phyloP scores from a whole-genome alignment of 2,329 filamentous ascomycete genomes.

The Tolypocladium inflatum region DNA sequence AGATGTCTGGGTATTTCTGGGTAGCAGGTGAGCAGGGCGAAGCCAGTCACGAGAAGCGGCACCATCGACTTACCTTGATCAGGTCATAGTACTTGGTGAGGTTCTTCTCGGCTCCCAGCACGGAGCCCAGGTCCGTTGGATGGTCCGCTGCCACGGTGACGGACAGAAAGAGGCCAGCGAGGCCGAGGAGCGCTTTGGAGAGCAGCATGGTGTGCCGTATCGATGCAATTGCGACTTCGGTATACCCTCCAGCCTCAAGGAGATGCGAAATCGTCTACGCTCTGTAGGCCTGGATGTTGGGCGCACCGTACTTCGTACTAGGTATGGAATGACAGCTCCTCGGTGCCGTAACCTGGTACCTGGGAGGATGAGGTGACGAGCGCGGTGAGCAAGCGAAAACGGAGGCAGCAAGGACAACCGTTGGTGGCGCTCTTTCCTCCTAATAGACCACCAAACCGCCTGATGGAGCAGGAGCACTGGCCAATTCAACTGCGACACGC shows the following conservation, averaged over 20 bases:
- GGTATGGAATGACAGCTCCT: not conserved
- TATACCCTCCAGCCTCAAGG: not conserved
- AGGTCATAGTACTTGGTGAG: constrained; percentile 33
- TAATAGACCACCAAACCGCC: not conserved
- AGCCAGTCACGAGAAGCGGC: not conserved
- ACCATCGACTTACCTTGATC: constrained; percentile 25
- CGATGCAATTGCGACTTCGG: not conserved
- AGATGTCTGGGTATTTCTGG: constrained; percentile 36
- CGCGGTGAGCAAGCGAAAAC: not conserved
- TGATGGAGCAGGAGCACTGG: not conserved
- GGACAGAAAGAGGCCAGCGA: constrained; percentile 12
- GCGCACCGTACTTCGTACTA: no score
- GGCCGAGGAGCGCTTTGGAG: constrained; percentile 8
- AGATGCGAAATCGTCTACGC: not conserved
- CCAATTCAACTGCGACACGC: not conserved
- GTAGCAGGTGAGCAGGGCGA: not conserved
- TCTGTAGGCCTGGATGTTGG: not conserved
- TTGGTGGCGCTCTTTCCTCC: not conserved
- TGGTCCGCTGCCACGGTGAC: constrained; percentile 10
- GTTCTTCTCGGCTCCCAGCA: constrained; percentile 28
- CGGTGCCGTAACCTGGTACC: no score
- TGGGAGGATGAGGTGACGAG: not conserved
- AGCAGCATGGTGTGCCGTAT: constrained; percentile 8
- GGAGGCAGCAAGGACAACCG: not conserved
- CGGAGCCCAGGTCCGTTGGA: constrained; percentile 25